Conservation (phyloP, 148 eudicot genomes). For the Rhododendron williamsianum region DNA sequence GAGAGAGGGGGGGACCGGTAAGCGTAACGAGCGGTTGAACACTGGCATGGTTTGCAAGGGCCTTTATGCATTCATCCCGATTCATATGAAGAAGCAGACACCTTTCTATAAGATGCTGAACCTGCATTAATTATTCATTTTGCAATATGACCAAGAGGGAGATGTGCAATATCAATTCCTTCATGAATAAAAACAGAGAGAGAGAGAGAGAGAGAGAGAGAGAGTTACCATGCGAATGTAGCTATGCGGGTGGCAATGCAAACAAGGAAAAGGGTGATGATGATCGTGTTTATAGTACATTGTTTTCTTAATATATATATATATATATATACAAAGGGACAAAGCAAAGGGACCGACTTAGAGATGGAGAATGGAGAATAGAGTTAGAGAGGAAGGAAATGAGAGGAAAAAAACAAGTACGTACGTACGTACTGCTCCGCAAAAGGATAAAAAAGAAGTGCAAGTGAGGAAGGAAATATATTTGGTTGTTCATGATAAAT, state of each 20-base stretch:
- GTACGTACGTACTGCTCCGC: neutral
- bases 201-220: neutral
- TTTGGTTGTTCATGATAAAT: neutral
- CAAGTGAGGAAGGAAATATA: conserved; percentile 8
- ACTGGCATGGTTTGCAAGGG: conserved; percentile 57
- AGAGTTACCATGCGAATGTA: conserved; percentile 67
- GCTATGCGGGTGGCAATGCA: conserved; percentile 74
- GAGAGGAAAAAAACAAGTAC: neutral
- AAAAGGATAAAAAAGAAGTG: neutral
- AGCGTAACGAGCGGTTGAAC: conserved; percentile 60
- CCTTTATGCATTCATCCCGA: conserved; percentile 62
- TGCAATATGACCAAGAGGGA: too few species aligned
- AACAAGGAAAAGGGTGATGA: conserved; percentile 36
- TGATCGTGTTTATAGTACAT: conserved; percentile 25
- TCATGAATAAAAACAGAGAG: too few species aligned
- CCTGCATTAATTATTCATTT: conserved; percentile 34
- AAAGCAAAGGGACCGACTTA: conserved; percentile 1
- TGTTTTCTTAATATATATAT: neutral
- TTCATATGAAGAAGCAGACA: conserved; percentile 66
- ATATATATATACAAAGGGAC: neutral
- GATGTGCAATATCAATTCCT: too few species aligned
- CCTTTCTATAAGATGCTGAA: conserved; percentile 78
- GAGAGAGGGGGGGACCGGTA: conserved; percentile 28
- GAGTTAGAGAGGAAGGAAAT: too few species aligned
- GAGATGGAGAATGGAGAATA: neutral